Evolutionary conservation across 1,139 yeast genomes (phyloP).

Genomic region (Candida mesenterica): DNA sequence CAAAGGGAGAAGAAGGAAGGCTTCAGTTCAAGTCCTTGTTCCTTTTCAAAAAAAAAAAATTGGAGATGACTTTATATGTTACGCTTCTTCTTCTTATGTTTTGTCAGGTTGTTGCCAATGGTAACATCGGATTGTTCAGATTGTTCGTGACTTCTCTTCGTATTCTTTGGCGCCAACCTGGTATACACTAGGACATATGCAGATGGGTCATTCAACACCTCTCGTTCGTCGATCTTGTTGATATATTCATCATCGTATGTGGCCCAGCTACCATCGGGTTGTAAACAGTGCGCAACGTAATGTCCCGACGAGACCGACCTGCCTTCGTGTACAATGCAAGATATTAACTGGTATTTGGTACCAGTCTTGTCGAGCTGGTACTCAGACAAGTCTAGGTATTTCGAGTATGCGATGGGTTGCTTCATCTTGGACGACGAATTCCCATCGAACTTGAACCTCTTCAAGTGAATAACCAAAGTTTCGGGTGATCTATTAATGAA

Average conservation of each 20-base stretch:
- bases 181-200: constrained; percentile 89
- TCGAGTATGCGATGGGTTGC: constrained; percentile 79
- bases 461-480: constrained; percentile 79
- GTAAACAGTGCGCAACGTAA: constrained; percentile 85
- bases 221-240: constrained; percentile 67
- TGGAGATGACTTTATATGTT: too few species aligned
- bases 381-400: constrained; percentile 67
- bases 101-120: background rate
- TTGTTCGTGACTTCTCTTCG: constrained; percentile 9
- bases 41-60: too few species aligned
- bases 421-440: constrained; percentile 77
- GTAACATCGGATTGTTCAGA: background rate
- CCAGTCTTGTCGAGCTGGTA: constrained; percentile 52
- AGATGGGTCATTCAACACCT: constrained; percentile 76
- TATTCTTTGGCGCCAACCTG: constrained; percentile 51
- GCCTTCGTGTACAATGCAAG: constrained; percentile 93
- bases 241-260: constrained; percentile 92
- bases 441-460: constrained; percentile 86
- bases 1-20: background rate
- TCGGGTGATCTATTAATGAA: constrained; percentile 84
- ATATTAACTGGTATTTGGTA: constrained; percentile 68
- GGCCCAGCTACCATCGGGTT: constrained; percentile 90
- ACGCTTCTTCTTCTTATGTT: constrained; percentile 11
- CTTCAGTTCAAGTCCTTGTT: too few species aligned
- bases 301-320: constrained; percentile 92